Evolutionary conservation across 805 yeast species (phyloP), one percentile per base, ranked within the genome.

Genomic region (Candida sphagnicola): DNA sequence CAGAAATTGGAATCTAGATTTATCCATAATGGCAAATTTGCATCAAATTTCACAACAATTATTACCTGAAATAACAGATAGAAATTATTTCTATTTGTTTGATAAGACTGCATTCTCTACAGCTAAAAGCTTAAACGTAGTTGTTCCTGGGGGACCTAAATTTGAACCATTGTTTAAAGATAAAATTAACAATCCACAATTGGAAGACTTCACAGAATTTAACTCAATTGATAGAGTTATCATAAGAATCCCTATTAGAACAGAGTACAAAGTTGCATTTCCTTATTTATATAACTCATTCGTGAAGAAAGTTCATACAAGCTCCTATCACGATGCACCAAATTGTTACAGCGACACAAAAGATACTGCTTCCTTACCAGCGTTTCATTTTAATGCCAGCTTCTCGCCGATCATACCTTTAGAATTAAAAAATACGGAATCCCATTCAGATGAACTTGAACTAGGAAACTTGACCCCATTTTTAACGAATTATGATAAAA

Each of bases 111-210:
- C 96, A 0, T 86, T 93, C 47, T 77, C 83, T 57, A 90, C 96
- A 0, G 95, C 98, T 0, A 93, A 93, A 54, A 91, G 95, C 6
- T 70, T 93, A 36, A 88, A 90, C 52, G 73, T 82, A 32, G 83
- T 95, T 1, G 70, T 93, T 24, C 96, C 97, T 0, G 96, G 96
- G 10, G 99, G 99, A 0, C 98, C 99, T 10, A 86, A 84, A 55
- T 93, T 89, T 60, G 98, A 90, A 62, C 95, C 95, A 0, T 61
- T 90, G 12, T 78, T 72, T 61, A 79, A 81, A 43, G 85, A 82
- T 37, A 56, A 56, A 35, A 65, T 70, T 28, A 80, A 80, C 48
- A 72, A 73, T 18, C 77, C 75, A 17, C 85, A 79, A 33, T 57
- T 59, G 18, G 91, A 84, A 43, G 97, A 90, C 55, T 85, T 75